Evolutionary conservation across 352 stramenopile species (phyloP).

Genomic region (Aphanomyces euteiches): DNA sequence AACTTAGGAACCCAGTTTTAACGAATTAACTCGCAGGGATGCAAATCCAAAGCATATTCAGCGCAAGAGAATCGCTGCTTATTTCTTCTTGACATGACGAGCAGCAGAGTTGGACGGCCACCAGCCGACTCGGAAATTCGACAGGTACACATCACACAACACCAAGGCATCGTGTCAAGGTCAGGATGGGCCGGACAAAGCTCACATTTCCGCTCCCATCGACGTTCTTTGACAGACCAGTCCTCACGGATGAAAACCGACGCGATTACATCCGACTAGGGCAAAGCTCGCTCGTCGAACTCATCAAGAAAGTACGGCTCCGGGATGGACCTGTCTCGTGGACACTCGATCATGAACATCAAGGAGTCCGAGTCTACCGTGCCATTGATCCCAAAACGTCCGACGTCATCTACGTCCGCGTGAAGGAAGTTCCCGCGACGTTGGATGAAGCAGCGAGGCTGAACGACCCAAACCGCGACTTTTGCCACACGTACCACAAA

Average conservation of each 20-base stretch:
- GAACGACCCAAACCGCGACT: background rate
- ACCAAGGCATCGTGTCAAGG: too few species aligned
- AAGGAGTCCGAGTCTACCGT: background rate
- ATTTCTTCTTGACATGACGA: too few species aligned
- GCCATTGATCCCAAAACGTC: background rate
- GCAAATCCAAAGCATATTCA: too few species aligned
- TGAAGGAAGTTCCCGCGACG: slow-evolving; percentile 17
- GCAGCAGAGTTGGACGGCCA: too few species aligned
- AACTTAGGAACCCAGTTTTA: too few species aligned
- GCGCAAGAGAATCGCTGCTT: too few species aligned
- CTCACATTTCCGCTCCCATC: background rate
- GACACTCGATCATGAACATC: slow-evolving; percentile 1
- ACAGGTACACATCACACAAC: too few species aligned
- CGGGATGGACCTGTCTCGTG: slow-evolving; percentile 6
- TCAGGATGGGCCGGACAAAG: background rate
- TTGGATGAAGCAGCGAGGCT: slow-evolving; percentile 3
- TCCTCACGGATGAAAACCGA: background rate
- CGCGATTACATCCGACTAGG: background rate
- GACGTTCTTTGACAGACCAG: background rate
- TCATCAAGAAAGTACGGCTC: background rate
- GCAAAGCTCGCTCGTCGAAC: background rate
- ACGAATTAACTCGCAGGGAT: too few species aligned
- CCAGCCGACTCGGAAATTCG: too few species aligned
- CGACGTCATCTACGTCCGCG: background rate
- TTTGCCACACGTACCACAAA: background rate